Percentiles rank a stretch among this genome's conserved stretches.
phyloP scores from a whole-genome alignment of 2,329 filamentous ascomycete genomes.

The Chaetomiaceae sp. region DNA sequence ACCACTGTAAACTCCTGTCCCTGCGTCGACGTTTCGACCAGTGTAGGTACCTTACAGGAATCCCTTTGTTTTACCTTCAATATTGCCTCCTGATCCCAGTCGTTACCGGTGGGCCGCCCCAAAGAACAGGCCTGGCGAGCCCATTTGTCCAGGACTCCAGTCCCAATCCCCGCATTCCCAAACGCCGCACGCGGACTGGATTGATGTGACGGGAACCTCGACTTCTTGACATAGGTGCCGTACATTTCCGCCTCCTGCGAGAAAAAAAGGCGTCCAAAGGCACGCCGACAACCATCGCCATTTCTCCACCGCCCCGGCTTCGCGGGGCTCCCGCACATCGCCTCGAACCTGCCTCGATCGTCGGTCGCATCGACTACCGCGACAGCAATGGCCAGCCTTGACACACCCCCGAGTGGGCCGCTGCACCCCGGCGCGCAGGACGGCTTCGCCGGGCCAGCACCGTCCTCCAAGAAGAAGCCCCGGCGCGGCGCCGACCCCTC shows the following conservation, averaged over 20 bases:
- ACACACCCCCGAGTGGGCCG: constrained; percentile 3
- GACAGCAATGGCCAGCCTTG: constrained; percentile 15
- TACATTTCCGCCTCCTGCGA: neutral
- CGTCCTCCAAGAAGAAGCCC: constrained; percentile 44
- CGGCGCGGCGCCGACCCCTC: constrained; percentile 45
- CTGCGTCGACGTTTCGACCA: too few relatives aligned
- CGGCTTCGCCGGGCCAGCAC: constrained; percentile 8
- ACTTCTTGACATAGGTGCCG: neutral
- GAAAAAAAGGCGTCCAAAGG: neutral
- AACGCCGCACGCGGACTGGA: neutral
- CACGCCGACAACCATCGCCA: neutral
- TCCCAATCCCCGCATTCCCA: constrained; percentile 4
- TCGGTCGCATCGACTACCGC: neutral
- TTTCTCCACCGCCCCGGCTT: constrained; percentile 6
- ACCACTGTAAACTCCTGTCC: neutral
- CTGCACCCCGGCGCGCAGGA: constrained; percentile 10
- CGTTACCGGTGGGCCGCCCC: constrained; percentile 1
- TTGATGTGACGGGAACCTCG: neutral
- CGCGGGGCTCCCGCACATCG: constrained; percentile 7
- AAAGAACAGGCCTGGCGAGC: neutral
- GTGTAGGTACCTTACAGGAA: too few relatives aligned
- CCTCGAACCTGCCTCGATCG: neutral
- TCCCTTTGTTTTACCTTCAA: neutral
- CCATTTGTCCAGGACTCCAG: neutral
- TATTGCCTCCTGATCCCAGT: constrained; percentile 1